Evolutionary conservation across 345 rosid species (phyloP).

Genomic region (Angophora floribunda): DNA sequence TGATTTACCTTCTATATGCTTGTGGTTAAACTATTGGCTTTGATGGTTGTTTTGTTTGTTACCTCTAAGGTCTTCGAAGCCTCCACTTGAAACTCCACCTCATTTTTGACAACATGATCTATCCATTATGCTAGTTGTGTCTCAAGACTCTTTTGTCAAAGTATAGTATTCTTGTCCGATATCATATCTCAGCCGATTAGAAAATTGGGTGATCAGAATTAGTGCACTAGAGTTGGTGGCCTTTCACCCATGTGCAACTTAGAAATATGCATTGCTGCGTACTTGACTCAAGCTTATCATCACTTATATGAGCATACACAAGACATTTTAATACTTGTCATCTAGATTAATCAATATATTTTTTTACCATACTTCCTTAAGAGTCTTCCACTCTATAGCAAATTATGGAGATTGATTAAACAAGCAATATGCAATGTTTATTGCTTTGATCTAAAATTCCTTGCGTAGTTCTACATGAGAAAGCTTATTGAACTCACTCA

Average conservation of each 20-base stretch:
- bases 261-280: background rate
- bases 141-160: background rate
- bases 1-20: background rate
- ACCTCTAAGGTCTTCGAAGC: rapidly evolving
- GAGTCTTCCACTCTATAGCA: background rate
- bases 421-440: background rate
- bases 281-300: background rate
- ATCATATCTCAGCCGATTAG: rapidly evolving
- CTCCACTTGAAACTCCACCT: background rate
- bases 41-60: background rate
- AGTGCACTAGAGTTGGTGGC: background rate
- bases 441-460: background rate
- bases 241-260: background rate
- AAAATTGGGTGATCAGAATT: background rate
- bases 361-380: rapidly evolving
- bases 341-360: rapidly evolving
- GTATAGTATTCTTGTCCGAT: rapidly evolving
- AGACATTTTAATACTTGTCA: rapidly evolving
- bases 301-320: background rate
- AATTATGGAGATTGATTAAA: background rate
- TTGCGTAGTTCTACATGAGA: background rate
- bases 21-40: background rate
- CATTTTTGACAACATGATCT: background rate
- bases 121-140: background rate
- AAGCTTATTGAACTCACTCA: background rate